phyloP scores from a whole-genome alignment of 495 filamentous ascomycete genomes.

The Penicillium parvum region DNA sequence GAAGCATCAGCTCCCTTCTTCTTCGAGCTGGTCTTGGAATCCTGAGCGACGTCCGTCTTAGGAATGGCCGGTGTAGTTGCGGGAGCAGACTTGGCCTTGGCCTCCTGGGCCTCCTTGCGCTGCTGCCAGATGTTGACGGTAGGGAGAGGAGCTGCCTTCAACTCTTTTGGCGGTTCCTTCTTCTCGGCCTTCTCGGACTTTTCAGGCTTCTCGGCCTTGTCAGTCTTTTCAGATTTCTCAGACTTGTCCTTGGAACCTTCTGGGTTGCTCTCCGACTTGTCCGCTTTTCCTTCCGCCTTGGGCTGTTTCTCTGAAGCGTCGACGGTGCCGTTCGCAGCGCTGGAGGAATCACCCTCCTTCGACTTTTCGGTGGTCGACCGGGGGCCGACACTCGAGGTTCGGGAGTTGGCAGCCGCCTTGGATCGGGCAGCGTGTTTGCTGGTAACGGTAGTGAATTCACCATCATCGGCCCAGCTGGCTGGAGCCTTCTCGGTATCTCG shows the following conservation, averaged over 20 bases:
- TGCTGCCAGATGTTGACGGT: constrained; percentile 82
- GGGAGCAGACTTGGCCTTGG: constrained; percentile 55
- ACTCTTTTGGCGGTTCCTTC: constrained; percentile 53
- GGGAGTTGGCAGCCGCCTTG: constrained; percentile 45
- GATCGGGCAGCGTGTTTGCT: constrained; percentile 31
- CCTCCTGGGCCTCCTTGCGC: constrained; percentile 63
- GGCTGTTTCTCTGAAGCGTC: constrained; percentile 67
- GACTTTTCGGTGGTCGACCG: constrained; percentile 58
- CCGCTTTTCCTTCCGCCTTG: constrained; percentile 44
- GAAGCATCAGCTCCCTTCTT: constrained; percentile 35
- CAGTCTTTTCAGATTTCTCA: constrained; percentile 15
- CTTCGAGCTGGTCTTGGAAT: constrained; percentile 48
- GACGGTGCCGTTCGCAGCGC: constrained; percentile 58
- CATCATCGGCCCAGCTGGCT: constrained; percentile 26
- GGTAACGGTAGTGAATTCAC: constrained; percentile 28
- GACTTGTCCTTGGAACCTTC: constrained; percentile 38
- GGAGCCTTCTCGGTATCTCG: constrained; percentile 27
- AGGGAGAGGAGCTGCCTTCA: constrained; percentile 78
- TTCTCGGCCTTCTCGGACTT: constrained; percentile 42
- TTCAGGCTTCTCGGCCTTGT: constrained; percentile 26
- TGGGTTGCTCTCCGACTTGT: constrained; percentile 29
- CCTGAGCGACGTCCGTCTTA: constrained; percentile 40
- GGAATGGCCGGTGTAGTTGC: constrained; percentile 25
- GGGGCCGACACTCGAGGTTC: constrained; percentile 54
- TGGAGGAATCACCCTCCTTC: constrained; percentile 69